Base-by-base conservation (phyloP, 1,139 yeast genomes). In the Scheffersomyces quercinus region DNA sequence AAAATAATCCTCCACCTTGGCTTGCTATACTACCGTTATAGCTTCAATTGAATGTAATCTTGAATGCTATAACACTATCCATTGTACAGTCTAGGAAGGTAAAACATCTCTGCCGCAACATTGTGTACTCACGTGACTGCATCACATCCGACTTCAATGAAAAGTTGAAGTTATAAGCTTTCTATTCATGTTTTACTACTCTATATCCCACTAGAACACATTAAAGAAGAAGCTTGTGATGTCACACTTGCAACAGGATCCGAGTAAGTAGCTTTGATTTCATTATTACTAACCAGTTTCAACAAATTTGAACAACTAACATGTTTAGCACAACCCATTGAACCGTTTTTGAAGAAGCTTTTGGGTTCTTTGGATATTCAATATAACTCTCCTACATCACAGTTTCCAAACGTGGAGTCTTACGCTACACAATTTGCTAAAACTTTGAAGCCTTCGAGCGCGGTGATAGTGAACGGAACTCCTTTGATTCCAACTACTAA, bases 381-480 rank as follows among this genome's bases (percentile, higher is more conserved):
- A 45, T 67, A 62, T 49, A 55, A 47, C 34, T 44, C 60, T 8
- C 61, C 58, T 46, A 58, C 56, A 30, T 60, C 54, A 13, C 58
- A 60, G 31, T 70, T 51, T 42, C 58, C 68, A 9, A 67, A 59
- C 41, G 76, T 78, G 9, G 82, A 77, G 51, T 64, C 76, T 9
- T 76, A 81, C 44, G 81, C 82, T 37, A 62, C 79, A 5, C 78
- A 73, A 44, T 73, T 79, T 43, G 79, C 78, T 28, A 71, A 74
- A 45, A 76, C 68, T 36, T 59, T 81, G 37, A 79, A 69, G 55
- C 70, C 66, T 28, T 59, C 64, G 29, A 62, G 77, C 36, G 79
- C 81, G 4, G 75, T 86, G 15, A 76, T 85, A 15, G 62, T 85
- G 38, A 83, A 86, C 58, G 88, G 90, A 0, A 72, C 75, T 29